Evolutionary conservation across 768 basidiomycete genomes (phyloP).

Genomic region (Lepiota venenata): DNA sequence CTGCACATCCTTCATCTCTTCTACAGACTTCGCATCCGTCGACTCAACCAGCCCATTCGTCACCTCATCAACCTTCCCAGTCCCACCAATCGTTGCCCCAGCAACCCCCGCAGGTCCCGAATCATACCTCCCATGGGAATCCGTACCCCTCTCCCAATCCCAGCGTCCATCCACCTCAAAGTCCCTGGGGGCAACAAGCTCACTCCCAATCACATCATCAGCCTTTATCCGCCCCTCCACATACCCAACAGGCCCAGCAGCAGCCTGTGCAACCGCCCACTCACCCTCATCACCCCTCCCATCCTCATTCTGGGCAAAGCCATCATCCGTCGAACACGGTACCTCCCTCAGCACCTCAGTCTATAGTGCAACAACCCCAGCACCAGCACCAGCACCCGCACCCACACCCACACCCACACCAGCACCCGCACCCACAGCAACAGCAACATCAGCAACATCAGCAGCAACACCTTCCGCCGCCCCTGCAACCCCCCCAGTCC

Average conservation of each 20-base stretch:
- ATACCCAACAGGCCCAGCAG: conserved; percentile 31
- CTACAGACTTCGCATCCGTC: conserved; percentile 1
- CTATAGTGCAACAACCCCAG: conserved; percentile 38
- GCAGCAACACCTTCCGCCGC: conserved; percentile 18
- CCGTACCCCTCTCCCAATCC: conserved; percentile 11
- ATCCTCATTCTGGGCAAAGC: conserved; percentile 25
- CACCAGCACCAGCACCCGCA: conserved; percentile 27
- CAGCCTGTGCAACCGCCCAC: conserved; percentile 32
- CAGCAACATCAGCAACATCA: conserved; percentile 17
- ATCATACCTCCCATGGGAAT: conserved; percentile 8
- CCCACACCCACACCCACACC: conserved; percentile 24
- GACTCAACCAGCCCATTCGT: conserved; percentile 1
- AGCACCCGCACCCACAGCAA: conserved; percentile 24
- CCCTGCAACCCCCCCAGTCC: conserved; percentile 19
- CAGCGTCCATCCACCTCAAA: conserved; percentile 9
- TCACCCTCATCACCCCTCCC: conserved; percentile 30
- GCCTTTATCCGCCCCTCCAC: conserved; percentile 4
- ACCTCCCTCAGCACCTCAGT: conserved; percentile 36
- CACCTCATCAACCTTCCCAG: conserved; percentile 4
- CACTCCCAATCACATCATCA: conserved; percentile 42
- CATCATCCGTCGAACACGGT: conserved; percentile 39
- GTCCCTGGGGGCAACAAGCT: conserved; percentile 4
- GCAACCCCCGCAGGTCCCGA: conserved; percentile 6
- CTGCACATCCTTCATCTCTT: conserved; percentile 7
- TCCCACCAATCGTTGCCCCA: not conserved